A percentile compares a stretch with the other conserved stretches of the same genome.
phyloP scores from a whole-genome alignment of 108 stramenopile species.

The Chaetoceros muelleri region DNA sequence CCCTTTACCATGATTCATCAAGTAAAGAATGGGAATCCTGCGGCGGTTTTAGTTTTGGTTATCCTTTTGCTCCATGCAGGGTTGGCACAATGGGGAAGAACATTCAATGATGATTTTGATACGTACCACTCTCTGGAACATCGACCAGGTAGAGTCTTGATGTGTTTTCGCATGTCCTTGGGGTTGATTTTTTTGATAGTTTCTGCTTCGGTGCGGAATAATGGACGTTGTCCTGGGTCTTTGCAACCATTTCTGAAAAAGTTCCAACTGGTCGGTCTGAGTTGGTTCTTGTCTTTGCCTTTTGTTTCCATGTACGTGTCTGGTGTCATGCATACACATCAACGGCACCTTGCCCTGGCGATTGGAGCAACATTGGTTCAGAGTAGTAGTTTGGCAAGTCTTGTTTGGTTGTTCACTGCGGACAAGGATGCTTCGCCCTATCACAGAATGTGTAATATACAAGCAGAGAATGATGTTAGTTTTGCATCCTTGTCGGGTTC shows the following conservation, averaged over 20 bases:
- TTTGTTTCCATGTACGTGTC: slow-evolving; percentile 48
- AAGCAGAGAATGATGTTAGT: slow-evolving; percentile 9
- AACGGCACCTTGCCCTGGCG: slow-evolving; percentile 55
- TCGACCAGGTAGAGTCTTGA: slow-evolving; percentile 62
- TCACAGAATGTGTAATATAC: slow-evolving; percentile 46
- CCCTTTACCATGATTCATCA: slow-evolving; percentile 30
- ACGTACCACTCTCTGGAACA: slow-evolving; percentile 77
- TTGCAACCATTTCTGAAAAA: slow-evolving; percentile 53
- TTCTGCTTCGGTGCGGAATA: slow-evolving; percentile 43
- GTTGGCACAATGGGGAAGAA: slow-evolving; percentile 75
- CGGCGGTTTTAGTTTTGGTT: slow-evolving; percentile 23
- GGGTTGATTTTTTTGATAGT: slow-evolving; percentile 44
- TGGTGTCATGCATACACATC: slow-evolving; percentile 42
- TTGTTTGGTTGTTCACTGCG: slow-evolving; percentile 68
- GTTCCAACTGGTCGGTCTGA: slow-evolving; percentile 50
- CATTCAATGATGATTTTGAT: slow-evolving; percentile 81
- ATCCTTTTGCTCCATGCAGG: slow-evolving; percentile 40
- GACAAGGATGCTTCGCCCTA: slow-evolving; percentile 48
- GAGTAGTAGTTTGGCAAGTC: slow-evolving; percentile 34
- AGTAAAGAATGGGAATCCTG: slow-evolving; percentile 24
- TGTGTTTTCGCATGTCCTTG: slow-evolving; percentile 53
- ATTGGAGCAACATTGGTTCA: slow-evolving; percentile 50
- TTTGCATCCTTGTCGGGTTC: background rate
- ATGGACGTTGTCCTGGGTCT: slow-evolving; percentile 38
- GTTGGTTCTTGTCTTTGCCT: slow-evolving; percentile 67